Percentiles rank a stretch among this genome's conserved stretches.
These are phyloP conservation scores for Ilex paraguariensis DNA, from an alignment of 305 asterid genomes.

Conservation along the genomic window DNA sequence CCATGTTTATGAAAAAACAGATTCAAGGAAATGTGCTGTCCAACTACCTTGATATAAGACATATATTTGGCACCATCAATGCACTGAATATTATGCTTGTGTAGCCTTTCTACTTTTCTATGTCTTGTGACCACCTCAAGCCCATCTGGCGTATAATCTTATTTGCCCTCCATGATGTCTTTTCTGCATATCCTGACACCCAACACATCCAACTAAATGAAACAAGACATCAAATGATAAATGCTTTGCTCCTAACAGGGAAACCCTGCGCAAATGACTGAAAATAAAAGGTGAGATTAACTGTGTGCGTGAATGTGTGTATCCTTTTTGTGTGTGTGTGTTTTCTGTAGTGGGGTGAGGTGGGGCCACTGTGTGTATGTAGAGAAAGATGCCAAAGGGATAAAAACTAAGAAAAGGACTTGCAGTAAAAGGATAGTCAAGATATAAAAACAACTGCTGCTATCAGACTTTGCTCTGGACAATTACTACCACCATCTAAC, in stretches of 20 bases:
- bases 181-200: constrained; percentile 43
- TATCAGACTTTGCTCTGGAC: no score
- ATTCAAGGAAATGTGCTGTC: no score
- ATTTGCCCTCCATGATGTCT: constrained; percentile 36
- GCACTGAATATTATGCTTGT: constrained; percentile 53
- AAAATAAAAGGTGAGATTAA: neutral
- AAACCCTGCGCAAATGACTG: no score
- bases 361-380: no score
- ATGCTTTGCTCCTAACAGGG: neutral
- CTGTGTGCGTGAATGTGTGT: neutral
- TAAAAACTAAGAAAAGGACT: no score
- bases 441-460: no score
- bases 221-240: neutral
- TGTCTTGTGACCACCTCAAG: constrained; percentile 32
- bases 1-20: no score
- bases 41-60: constrained; percentile 87
- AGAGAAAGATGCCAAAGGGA: no score
- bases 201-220: constrained; percentile 10
- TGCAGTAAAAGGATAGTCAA: no score
- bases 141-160: constrained; percentile 43
- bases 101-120: constrained; percentile 51
- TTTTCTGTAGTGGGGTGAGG: no score
- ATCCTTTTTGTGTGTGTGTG: no score
- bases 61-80: constrained; percentile 84
- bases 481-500: no score